Base-by-base conservation (phyloP, 805 yeast species). In the Isabelozyma pseudorhagii region DNA sequence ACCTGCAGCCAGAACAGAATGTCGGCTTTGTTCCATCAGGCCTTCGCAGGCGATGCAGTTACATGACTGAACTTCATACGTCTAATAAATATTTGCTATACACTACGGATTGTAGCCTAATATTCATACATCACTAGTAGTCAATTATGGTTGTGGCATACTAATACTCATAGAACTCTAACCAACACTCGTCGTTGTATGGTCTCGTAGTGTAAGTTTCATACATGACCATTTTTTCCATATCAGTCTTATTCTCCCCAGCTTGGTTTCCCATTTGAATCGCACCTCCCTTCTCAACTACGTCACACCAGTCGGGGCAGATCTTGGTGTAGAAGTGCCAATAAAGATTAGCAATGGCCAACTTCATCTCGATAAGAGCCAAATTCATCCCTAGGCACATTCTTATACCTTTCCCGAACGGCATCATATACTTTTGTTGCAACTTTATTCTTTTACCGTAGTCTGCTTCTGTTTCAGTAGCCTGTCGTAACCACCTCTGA, bases 331-430 rank as follows among this genome's bases (percentile, higher is more conserved):
- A 47, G 54, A 60, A 81, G 44, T 78, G 72, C 74, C 80, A 77
- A 57, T 83, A 79, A 14, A 86, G 61, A 50, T 76, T 75, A 8
- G 83, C 80, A 29, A 82, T 58, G 9, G 78, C 75, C 42, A 83
- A 58, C 60, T 84, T 85, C 73, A 85, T 83, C 59, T 85, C 91
- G 40, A 80, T 78, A 17, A 79, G 64, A 0, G 91, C 91, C 40
- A 86, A 61, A 59, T 85, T 75, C 82, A 82, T 78, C 1, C 93
- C 92, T 47, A 85, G 68, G 58, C 93, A 86, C 90, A 85, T 84
- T 54, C 90, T 69, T 14, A 83, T 73, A 3, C 92, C 93, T 40
- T 82, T 79, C 0, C 92, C 91, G 68, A 87, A 86, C 0, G 87
- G 83, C 76, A 85, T 78, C 74, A 84, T 78, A 54, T 73, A 72